phyloP scores from a whole-genome alignment of 164 flowering plant species.

The Stephania yunnanensis region DNA sequence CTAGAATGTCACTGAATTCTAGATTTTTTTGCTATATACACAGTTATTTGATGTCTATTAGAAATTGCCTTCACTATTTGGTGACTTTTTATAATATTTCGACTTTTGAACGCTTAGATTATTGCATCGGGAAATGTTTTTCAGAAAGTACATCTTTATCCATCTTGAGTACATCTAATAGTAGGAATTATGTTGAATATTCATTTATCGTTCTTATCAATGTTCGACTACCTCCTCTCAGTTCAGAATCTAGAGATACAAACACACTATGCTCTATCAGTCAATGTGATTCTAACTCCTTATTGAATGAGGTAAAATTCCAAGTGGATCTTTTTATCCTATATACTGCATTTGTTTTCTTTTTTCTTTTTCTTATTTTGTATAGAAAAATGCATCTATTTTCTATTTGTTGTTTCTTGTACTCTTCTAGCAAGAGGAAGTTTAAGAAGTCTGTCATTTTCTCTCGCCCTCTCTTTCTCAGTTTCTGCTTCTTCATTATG shows the following conservation, averaged over 20 bases:
- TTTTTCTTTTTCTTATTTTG: neutral
- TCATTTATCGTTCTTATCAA: slow-evolving; percentile 1
- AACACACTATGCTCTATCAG: slow-evolving; percentile 93
- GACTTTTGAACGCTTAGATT: too few relatives aligned
- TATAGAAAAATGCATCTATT: neutral
- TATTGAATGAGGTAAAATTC: slow-evolving; percentile 73
- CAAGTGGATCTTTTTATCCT: neutral
- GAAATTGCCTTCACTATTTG: too few relatives aligned
- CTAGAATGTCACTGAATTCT: too few relatives aligned
- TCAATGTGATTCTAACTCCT: slow-evolving; percentile 85
- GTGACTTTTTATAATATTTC: too few relatives aligned
- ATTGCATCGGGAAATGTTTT: neutral
- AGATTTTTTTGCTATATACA: too few relatives aligned
- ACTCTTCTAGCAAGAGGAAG: neutral
- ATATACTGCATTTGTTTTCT: neutral
- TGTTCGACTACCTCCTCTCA: slow-evolving; percentile 28
- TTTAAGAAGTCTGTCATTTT: neutral
- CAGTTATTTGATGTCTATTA: too few relatives aligned
- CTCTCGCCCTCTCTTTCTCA: too few relatives aligned
- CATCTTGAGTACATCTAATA: neutral
- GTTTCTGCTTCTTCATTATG: too few relatives aligned
- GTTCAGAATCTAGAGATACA: slow-evolving; percentile 80
- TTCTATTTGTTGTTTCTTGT: neutral
- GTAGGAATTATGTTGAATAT: neutral
- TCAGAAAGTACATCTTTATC: neutral